Percentiles rank a stretch among this genome's conserved stretches.
Conservation (phyloP, 2,329 filamentous ascomycete species). For the Scleromitrula shiraiana region DNA sequence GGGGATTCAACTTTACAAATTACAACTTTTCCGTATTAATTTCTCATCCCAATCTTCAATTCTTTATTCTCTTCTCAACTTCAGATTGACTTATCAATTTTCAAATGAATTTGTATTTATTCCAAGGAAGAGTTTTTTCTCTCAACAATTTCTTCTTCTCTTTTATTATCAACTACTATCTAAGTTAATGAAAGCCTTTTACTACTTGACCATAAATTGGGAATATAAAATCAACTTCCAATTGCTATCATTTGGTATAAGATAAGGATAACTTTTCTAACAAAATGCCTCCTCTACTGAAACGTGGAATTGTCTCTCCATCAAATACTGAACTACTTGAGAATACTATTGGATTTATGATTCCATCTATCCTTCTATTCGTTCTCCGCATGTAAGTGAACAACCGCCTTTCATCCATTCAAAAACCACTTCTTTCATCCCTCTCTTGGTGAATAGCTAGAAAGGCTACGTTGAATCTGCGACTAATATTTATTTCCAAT, state of each 20-base stretch:
- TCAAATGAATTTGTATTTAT: neutral
- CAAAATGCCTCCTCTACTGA: no score
- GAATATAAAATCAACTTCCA: no score
- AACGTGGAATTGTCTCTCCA: slow-evolving; percentile 14
- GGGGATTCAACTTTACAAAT: neutral
- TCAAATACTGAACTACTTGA: slow-evolving; percentile 14
- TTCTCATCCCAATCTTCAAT: no score
- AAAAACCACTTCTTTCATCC: no score
- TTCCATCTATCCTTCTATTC: slow-evolving; percentile 14
- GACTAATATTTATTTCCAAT: neutral
- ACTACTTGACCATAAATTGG: no score
- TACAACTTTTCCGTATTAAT: no score
- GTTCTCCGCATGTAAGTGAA: slow-evolving; percentile 17
- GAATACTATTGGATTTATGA: slow-evolving; percentile 20
- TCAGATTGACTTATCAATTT: neutral
- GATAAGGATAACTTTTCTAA: no score
- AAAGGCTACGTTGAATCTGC: no score
- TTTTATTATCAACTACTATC: neutral
- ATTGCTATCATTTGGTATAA: no score
- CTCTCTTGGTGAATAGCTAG: no score
- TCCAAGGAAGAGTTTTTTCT: neutral
- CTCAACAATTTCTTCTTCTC: neutral
- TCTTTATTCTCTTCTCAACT: no score
- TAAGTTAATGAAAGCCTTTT: no score
- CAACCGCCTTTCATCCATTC: neutral